Evolutionary conservation across 352 stramenopile species (phyloP), one percentile per base, ranked within the genome.

Genomic region (Globisporangium nagaii): DNA sequence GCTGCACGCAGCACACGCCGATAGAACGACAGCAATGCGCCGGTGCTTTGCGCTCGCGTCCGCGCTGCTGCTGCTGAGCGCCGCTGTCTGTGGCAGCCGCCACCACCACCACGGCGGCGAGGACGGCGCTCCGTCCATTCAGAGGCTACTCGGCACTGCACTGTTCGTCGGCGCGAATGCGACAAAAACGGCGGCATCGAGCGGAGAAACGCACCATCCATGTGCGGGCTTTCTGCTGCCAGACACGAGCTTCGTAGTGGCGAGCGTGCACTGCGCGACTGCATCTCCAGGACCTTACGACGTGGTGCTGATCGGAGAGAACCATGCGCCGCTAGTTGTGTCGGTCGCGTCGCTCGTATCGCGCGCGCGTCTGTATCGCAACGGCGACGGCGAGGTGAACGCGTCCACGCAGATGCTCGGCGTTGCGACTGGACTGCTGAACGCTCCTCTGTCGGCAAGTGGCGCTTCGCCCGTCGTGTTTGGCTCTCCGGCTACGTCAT

Each of bases 161-260:
- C n/a, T n/a, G n/a, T n/a, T n/a, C n/a, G n/a, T n/a, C n/a, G n/a
- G n/a, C n/a, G n/a, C n/a, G n/a, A n/a, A n/a, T n/a, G n/a, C n/a
- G n/a, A n/a, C n/a, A n/a, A n/a, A n/a, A n/a, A n/a, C n/a, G n/a
- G n/a, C n/a, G n/a, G n/a, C n/a, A n/a, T n/a, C n/a, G n/a, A n/a
- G n/a, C n/a, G n/a, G n/a, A n/a, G n/a, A n/a, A n/a, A n/a, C n/a
- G n/a, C n/a, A n/a, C n/a, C n/a, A n/a, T n/a, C n/a, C 45, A 0
- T 53, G 47, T 32, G 32, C 27, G 6, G 32, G 47, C 1, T 53
- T 53, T 32, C 34, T 53, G 32, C 32, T 53, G 9, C 34, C 34
- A 3, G 25, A 53, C 19, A 35, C 35, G 34, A 15, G 1, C 4
- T 44, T 20, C 4, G 34, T 53, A 5, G 15, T 43, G 15, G 36